Conservation (phyloP, 495 filamentous ascomycete genomes). For the Elaphomyces granulatus region DNA sequence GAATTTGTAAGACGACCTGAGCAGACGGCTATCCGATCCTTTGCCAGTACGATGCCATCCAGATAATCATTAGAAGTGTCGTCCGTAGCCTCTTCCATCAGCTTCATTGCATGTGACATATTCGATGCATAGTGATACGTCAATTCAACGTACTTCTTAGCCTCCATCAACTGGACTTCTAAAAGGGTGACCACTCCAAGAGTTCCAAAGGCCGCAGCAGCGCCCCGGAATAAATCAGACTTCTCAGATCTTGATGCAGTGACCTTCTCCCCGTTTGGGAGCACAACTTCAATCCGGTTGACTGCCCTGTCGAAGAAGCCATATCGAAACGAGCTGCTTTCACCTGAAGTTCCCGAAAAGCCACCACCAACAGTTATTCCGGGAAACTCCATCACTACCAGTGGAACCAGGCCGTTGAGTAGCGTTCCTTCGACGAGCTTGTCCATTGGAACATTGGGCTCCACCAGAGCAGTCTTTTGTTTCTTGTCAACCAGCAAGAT, state of each 20-base stretch:
- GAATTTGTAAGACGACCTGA: slow-evolving; percentile 30
- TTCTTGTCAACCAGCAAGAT: slow-evolving; percentile 38
- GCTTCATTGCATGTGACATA: slow-evolving; percentile 26
- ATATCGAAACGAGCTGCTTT: slow-evolving; percentile 40
- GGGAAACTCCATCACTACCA: slow-evolving; percentile 45
- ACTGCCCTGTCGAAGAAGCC: slow-evolving; percentile 42
- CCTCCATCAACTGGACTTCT: slow-evolving; percentile 35
- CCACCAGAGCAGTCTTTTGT: slow-evolving; percentile 29
- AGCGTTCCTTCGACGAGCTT: slow-evolving; percentile 28
- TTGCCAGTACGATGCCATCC: slow-evolving; percentile 38
- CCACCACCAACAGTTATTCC: slow-evolving; percentile 44
- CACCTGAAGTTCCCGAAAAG: slow-evolving; percentile 40
- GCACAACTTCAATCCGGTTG: slow-evolving; percentile 37
- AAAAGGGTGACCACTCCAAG: slow-evolving; percentile 40
- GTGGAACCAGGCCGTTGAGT: slow-evolving; percentile 30
- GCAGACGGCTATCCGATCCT: slow-evolving; percentile 31
- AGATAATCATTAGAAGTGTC: slow-evolving; percentile 36
- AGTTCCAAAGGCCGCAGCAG: slow-evolving; percentile 37
- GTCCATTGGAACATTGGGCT: slow-evolving; percentile 42
- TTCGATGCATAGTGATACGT: slow-evolving; percentile 30
- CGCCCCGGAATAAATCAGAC: slow-evolving; percentile 37
- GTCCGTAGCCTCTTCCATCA: slow-evolving; percentile 17
- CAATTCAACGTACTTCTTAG: slow-evolving; percentile 34
- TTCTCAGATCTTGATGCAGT: slow-evolving; percentile 20
- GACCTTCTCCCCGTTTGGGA: slow-evolving; percentile 37